Evolutionary conservation across 2,329 filamentous ascomycete species (phyloP).

Genomic region (Hymenoscyphus scutula): DNA sequence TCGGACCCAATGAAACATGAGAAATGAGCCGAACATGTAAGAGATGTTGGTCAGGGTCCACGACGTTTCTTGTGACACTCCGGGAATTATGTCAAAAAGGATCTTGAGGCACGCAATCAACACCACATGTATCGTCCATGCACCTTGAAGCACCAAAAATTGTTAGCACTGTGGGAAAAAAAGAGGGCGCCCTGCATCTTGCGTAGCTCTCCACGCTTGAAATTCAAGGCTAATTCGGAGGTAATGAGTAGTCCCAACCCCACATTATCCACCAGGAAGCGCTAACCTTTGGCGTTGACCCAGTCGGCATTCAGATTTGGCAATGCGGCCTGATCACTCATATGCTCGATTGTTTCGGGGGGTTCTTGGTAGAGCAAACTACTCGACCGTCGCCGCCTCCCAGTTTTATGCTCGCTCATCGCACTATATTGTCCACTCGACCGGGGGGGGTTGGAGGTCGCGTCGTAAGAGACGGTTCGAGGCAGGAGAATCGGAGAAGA

Average conservation of each 20-base stretch:
- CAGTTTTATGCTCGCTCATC: conserved; percentile 63
- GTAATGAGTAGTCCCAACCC: not conserved
- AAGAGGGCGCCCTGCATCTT: not conserved
- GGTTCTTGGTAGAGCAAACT: conserved; percentile 98
- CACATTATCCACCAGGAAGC: conserved; percentile 5
- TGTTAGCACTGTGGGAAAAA: conserved; percentile 19
- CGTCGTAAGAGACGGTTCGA: conserved; percentile 88
- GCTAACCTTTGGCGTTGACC: conserved; percentile 97
- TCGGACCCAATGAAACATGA: conserved; percentile 99
- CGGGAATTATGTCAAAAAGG: conserved; percentile 93
- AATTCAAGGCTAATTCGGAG: conserved; percentile 5
- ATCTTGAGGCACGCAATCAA: conserved; percentile 91
- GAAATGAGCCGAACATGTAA: conserved; percentile 97
- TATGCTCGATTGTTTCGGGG: conserved; percentile 92
- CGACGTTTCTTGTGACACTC: conserved; percentile 94
- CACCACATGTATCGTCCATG: conserved; percentile 96
- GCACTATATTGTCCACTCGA: conserved; percentile 51
- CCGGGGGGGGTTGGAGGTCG: conserved; percentile 67
- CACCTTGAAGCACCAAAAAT: conserved; percentile 57
- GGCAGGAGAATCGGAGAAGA: conserved; percentile 85
- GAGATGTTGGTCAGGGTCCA: conserved; percentile 99
- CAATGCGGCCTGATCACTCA: conserved; percentile 90
- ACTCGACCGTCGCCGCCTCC: conserved; percentile 89
- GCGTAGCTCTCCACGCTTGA: not conserved
- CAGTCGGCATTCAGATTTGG: conserved; percentile 97